Evolutionary conservation across 2,329 filamentous ascomycete genomes (phyloP), one percentile per base, ranked within the genome.

Genomic region (Pseudogymnoascus sp.): DNA sequence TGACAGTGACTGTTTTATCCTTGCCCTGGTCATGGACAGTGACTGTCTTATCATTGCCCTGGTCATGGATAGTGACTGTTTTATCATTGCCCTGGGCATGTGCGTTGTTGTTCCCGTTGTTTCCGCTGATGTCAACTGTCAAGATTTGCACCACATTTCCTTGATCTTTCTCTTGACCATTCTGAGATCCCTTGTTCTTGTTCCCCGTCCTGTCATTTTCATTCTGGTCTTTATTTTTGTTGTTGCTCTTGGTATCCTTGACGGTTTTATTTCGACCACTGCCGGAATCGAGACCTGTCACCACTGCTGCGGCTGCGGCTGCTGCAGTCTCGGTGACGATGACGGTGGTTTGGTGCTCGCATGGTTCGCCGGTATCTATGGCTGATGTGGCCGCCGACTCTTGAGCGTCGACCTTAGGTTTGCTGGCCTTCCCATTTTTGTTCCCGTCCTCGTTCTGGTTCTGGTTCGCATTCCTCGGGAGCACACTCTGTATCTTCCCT

Each of bases 71-170:
- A 57, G 28, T 57, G n/a, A 57, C 28, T 2, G 51, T 57, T 57
- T 57, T 57, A 6, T 57, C 51, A 57, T 57, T 34, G n/a, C n/a
- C 51, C n/a, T 57, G 51, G 2, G 51, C 51, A 21, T 57, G 11
- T 11, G n/a, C 28, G 34, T 34, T 21, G 23, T 31, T 16, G 16
- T 57, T 31, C 10, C 25, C 48, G 8, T 57, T 57, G 51, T 57
- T 57, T 34, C 51, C 51, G 16, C 51, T 34, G 16, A 57, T 57
- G 28, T 57, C 51, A 34, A 57, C 10, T 21, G 51, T 57, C 51
- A 57, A 34, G 28, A 57, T 57, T 57, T 57, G 51, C 28, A 57
- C 51, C 51, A 57, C 51, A 34, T 57, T 57, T 34, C 51, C 51
- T 34, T 34, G 28, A 10, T 34, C 28, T 10, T 57, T 34, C 25